Evolutionary conservation across 805 yeast species (phyloP).

Genomic region (Candida qinlingensis): DNA sequence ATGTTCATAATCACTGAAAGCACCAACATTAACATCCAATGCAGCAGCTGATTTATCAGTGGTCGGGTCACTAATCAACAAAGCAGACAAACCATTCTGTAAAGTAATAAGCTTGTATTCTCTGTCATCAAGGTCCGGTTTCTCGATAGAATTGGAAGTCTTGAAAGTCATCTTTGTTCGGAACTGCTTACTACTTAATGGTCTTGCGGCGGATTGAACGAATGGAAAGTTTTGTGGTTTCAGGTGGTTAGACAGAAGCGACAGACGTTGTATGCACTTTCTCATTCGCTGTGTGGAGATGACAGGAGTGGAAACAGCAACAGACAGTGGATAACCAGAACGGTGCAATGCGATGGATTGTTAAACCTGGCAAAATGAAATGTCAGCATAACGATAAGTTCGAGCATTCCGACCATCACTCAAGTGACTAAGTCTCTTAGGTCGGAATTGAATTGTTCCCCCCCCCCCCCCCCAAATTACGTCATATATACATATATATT

Average conservation of each 20-base stretch:
- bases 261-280: background rate
- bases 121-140: slow-evolving; percentile 63
- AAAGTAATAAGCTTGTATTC: slow-evolving; percentile 61
- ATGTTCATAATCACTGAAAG: slow-evolving; percentile 60
- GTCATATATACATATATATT: too few relatives aligned
- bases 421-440: too few relatives aligned
- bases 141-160: slow-evolving; percentile 27
- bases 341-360: background rate
- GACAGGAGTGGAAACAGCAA: background rate
- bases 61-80: slow-evolving; percentile 61
- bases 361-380: background rate
- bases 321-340: background rate
- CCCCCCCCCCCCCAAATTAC: too few relatives aligned
- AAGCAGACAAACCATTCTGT: slow-evolving; percentile 51
- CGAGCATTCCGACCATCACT: background rate
- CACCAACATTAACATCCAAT: slow-evolving; percentile 71
- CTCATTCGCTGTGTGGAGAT: background rate
- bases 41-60: slow-evolving; percentile 79
- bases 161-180: slow-evolving; percentile 13
- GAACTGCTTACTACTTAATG: background rate
- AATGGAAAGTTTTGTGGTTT: background rate
- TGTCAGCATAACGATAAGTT: background rate
- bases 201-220: background rate
- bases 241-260: background rate
- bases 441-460: too few relatives aligned